Evolutionary conservation across 306 rosid species (phyloP).

Genomic region (Prunus kanzakura): DNA sequence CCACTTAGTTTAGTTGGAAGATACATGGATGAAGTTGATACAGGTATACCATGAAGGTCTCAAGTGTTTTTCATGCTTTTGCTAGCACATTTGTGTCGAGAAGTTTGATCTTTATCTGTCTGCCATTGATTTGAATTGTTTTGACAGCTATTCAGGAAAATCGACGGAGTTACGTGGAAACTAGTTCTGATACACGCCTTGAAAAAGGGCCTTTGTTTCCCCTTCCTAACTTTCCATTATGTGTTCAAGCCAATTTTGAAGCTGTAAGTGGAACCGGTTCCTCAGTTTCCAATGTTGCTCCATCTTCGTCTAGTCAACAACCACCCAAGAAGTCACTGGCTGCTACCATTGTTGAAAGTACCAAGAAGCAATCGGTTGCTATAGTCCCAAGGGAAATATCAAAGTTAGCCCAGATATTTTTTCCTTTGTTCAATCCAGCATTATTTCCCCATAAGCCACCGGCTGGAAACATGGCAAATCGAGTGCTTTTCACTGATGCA

Average conservation of each 20-base stretch:
- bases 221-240: constrained; percentile 35
- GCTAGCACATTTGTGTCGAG: constrained; percentile 20
- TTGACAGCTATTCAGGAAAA: constrained; percentile 63
- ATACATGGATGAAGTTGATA: constrained; percentile 59
- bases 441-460: constrained; percentile 94
- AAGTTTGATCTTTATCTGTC: constrained; percentile 29
- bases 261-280: constrained; percentile 34
- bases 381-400: constrained; percentile 80
- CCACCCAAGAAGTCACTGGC: constrained; percentile 86
- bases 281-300: constrained; percentile 30
- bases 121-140: constrained; percentile 34
- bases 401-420: constrained; percentile 62
- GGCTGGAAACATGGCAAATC: constrained; percentile 59
- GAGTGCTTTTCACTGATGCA: constrained; percentile 87
- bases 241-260: constrained; percentile 44
- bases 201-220: constrained; percentile 81
- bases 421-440: constrained; percentile 71
- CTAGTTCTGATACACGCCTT: constrained; percentile 40
- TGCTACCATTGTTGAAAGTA: constrained; percentile 81
- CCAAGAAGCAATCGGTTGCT: constrained; percentile 86
- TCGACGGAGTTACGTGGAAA: constrained; percentile 58
- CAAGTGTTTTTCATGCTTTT: constrained; percentile 21
- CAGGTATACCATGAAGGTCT: constrained; percentile 46
- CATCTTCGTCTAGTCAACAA: constrained; percentile 48
- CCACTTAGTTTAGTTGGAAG: constrained; percentile 65